Base-by-base conservation (phyloP, 371 early-diverging fungal species). In the Mortierella sp. region DNA sequence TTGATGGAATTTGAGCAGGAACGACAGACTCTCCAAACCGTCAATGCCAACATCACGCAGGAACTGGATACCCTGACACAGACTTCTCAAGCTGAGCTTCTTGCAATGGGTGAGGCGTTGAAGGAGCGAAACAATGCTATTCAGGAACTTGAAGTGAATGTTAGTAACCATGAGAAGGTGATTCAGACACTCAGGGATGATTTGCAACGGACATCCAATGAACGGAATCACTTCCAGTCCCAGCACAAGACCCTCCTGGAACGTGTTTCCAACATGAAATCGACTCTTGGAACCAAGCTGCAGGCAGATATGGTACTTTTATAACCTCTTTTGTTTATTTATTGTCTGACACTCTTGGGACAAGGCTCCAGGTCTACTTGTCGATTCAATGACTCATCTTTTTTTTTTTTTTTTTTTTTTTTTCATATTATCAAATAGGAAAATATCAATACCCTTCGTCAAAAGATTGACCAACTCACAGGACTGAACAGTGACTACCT, bases 241-340 rank as follows among this genome's bases (percentile, higher is more conserved):
- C 88, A 89, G 63, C 76, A 84, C 66, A 79, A 81, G 23, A 57
- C 80, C 9, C 74, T 89, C 12, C 65, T 88, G 66, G 88, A 87
- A 15, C 81, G 82, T 28, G 72, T 89, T 12, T 73, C 83, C 3
- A 82, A 68, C 30, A 84, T 87, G 83, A 89, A 88, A 79, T 83
- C 72, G 25, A 82, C 85, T 1, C 58, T 88, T 26, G 84, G 75
- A 43, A 81, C 86, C 12, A 86, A 84, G 70, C 77, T 89, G 18
- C 88, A 89, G 67, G 86, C 85, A 15, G 88, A 89, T 30, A 82
- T 87, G 84, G 77, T 77, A 66, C 16, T 37, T 55, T 19, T 26
- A 55, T 50, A 2, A 7, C n/a, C 14, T 37, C 9, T 50, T 50
- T 21, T 21, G 4, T n/a, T 50, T 50, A 7, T 50, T 14, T 50